Conservation (phyloP, 2,329 filamentous ascomycete genomes). For the Aspergillus terreus region DNA sequence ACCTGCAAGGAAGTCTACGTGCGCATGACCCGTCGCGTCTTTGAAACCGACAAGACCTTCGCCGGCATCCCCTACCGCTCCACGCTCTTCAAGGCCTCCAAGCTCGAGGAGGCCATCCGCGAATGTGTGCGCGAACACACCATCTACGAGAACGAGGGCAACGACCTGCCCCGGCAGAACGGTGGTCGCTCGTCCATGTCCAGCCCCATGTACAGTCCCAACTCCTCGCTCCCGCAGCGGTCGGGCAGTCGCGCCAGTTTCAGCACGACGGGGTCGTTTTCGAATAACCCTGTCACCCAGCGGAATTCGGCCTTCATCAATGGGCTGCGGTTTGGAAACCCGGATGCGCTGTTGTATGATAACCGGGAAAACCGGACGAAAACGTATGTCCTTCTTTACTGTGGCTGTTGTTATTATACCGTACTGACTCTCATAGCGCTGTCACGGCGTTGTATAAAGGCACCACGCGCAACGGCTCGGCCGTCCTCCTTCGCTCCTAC, state of each 20-base stretch:
- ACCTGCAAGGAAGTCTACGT: constrained; percentile 98
- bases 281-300: constrained; percentile 53
- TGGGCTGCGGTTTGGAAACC: constrained; percentile 65
- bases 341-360: constrained; percentile 85
- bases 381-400: constrained; percentile 59
- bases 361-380: constrained; percentile 80
- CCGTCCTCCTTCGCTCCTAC: constrained; percentile 83
- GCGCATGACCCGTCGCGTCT: constrained; percentile 88
- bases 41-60: constrained; percentile 97
- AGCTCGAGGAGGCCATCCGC: constrained; percentile 87
- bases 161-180: constrained; percentile 56
- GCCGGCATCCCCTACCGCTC: constrained; percentile 91
- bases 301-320: constrained; percentile 47
- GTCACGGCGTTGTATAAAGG: constrained; percentile 90
- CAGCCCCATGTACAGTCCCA: constrained; percentile 44
- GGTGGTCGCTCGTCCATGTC: constrained; percentile 45
- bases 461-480: constrained; percentile 62
- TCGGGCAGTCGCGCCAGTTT: constrained; percentile 77
- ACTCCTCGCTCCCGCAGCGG: constrained; percentile 45
- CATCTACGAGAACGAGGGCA: constrained; percentile 73
- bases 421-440: constrained; percentile 53
- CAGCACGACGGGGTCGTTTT: constrained; percentile 70
- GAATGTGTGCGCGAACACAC: constrained; percentile 86
- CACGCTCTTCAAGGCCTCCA: constrained; percentile 94
- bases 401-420: not conserved